Conservation (phyloP, 352 stramenopile species). For the Sclerospora graminicola region DNA sequence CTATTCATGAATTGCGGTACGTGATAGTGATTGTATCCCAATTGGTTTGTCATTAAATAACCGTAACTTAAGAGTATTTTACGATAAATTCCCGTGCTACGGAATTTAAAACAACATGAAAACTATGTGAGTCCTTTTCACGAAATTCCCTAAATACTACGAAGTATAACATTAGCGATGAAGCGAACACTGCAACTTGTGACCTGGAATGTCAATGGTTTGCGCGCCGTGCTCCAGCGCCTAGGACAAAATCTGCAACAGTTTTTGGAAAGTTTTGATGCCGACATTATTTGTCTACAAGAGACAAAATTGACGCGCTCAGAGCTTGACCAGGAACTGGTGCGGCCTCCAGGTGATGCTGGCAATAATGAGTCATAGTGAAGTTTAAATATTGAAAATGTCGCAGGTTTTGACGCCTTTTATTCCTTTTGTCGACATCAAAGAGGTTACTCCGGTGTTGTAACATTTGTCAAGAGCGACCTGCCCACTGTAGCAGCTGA, state of each 20-base stretch:
- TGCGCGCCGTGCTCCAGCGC: conserved; percentile 64
- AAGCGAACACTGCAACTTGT: conserved; percentile 33
- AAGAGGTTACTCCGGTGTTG: conserved; percentile 72
- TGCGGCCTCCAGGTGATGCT: conserved; percentile 35
- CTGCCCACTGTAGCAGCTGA: conserved; percentile 51
- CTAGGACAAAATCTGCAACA: conserved; percentile 33
- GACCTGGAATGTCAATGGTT: conserved; percentile 84
- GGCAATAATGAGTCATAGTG: background rate
- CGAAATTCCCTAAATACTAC: background rate
- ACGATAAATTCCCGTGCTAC: too few relatives aligned
- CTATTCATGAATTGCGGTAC: too few relatives aligned
- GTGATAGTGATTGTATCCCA: too few relatives aligned
- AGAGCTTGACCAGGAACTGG: conserved; percentile 71
- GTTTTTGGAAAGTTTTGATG: conserved; percentile 45
- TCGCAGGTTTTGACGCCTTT: conserved; percentile 67
- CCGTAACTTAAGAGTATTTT: too few relatives aligned
- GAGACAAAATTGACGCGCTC: conserved; percentile 82
- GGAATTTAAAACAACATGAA: background rate
- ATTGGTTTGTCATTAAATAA: too few relatives aligned
- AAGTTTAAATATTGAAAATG: conserved; percentile 3
- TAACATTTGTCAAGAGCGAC: conserved; percentile 49
- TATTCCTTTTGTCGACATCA: conserved; percentile 67
- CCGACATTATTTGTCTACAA: conserved; percentile 76
- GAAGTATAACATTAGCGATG: conserved; percentile 1
- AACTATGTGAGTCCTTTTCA: background rate